Evolutionary conservation across 192 early-diverging fungal genomes (phyloP).

Genomic region (Umbelopsis sp.): DNA sequence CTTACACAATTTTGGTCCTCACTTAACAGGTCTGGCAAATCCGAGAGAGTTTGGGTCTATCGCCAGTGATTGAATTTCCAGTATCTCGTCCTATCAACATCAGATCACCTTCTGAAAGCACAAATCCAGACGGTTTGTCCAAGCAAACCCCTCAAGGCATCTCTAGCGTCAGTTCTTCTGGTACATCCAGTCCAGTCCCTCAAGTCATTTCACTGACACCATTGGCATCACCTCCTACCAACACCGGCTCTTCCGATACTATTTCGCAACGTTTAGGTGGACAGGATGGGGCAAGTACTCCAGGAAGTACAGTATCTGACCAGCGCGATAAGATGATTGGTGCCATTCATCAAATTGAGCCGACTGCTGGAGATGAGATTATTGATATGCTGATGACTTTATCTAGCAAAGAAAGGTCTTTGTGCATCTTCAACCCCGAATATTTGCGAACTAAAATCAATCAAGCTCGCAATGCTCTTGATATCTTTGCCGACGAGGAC

Average conservation of each 20-base stretch:
- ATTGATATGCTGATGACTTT: slow-evolving; percentile 41
- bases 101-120: neutral
- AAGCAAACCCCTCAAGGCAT: neutral
- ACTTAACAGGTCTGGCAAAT: neutral
- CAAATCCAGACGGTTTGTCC: neutral
- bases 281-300: neutral
- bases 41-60: neutral
- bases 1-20: neutral
- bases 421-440: slow-evolving; percentile 41
- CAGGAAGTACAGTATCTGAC: neutral
- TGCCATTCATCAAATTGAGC: slow-evolving; percentile 25
- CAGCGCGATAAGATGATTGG: slow-evolving; percentile 37
- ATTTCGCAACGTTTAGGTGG: neutral
- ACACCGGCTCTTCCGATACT: neutral
- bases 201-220: neutral
- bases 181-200: neutral
- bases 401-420: slow-evolving; percentile 32
- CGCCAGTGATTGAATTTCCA: neutral
- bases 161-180: neutral
- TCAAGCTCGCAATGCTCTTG: slow-evolving; percentile 34
- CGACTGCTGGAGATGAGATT: slow-evolving; percentile 21
- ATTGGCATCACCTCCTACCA: neutral
- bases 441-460: slow-evolving; percentile 32
- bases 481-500: slow-evolving; percentile 27
- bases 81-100: neutral